Evolutionary conservation across 176 grass and related monocot genomes (phyloP).

Genomic region (Urochloa ruziziensis): DNA sequence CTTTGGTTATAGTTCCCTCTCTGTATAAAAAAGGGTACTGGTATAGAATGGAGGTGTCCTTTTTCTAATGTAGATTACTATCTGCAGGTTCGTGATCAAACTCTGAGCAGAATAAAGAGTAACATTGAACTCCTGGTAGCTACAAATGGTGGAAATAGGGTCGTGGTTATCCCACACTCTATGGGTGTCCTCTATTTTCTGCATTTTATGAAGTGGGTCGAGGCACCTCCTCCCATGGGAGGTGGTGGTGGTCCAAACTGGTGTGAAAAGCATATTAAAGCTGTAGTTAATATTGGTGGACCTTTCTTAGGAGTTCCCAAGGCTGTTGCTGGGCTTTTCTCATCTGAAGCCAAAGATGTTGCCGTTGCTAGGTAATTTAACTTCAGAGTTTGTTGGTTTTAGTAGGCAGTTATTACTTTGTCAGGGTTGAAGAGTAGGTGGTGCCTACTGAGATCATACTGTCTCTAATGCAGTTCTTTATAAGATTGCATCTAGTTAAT

Average conservation of each 20-base stretch:
- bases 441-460: background rate
- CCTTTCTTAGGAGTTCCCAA: constrained; percentile 97
- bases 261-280: constrained; percentile 95
- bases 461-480: constrained; percentile 27
- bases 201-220: constrained; percentile 99
- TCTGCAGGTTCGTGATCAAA: constrained; percentile 84
- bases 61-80: constrained; percentile 13
- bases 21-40: constrained; percentile 16
- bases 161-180: constrained; percentile 96
- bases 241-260: constrained; percentile 87
- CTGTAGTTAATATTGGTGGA: constrained; percentile 91
- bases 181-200: constrained; percentile 98
- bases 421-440: background rate
- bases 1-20: background rate
- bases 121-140: constrained; percentile 93
- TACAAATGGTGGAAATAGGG: constrained; percentile 95
- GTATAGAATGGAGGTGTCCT: background rate
- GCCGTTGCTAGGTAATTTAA: constrained; percentile 81
- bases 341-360: constrained; percentile 98
- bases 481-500: constrained; percentile 4
- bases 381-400: background rate
- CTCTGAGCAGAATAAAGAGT: constrained; percentile 93
- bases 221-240: constrained; percentile 88
- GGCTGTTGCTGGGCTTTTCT: constrained; percentile 88
- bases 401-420: background rate